A percentile compares a stretch with the other conserved stretches of the same genome.
phyloP scores from a whole-genome alignment of 345 rosid genomes.

The Cardamine chenopodiifolia region DNA sequence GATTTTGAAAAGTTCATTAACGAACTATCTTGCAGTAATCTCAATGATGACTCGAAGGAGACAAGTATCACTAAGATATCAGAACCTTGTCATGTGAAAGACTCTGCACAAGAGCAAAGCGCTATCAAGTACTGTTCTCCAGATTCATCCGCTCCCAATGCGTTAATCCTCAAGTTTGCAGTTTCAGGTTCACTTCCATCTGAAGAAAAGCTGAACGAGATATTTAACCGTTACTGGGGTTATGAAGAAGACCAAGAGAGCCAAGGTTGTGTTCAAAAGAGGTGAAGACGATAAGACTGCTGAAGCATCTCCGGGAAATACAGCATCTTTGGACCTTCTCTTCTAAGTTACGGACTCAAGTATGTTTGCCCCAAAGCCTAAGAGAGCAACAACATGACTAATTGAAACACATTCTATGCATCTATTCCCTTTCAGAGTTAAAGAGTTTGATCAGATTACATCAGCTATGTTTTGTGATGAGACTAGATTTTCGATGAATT shows the following conservation, averaged over 20 bases:
- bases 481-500: not conserved
- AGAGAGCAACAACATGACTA: not conserved
- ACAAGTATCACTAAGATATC: slow-evolving; percentile 31
- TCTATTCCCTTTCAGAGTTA: not conserved
- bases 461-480: not conserved
- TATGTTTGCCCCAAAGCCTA: slow-evolving; percentile 29
- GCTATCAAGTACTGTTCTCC: slow-evolving; percentile 21
- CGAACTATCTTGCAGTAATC: slow-evolving; percentile 27
- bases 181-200: slow-evolving; percentile 53
- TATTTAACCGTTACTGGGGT: slow-evolving; percentile 59
- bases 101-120: slow-evolving; percentile 41
- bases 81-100: slow-evolving; percentile 32
- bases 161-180: slow-evolving; percentile 59
- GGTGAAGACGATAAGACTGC: slow-evolving; percentile 63
- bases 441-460: not conserved
- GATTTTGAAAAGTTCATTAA: slow-evolving; percentile 31
- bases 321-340: slow-evolving; percentile 64
- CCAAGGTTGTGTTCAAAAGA: slow-evolving; percentile 58
- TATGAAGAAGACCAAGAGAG: slow-evolving; percentile 54
- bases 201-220: slow-evolving; percentile 49
- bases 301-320: slow-evolving; percentile 65
- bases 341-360: slow-evolving; percentile 58
- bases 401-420: not conserved
- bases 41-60: slow-evolving; percentile 30
- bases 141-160: slow-evolving; percentile 40